These are phyloP conservation scores for Globisporangium megalacanthum DNA, from an alignment of 352 stramenopile species.

Conservation along the genomic window DNA sequence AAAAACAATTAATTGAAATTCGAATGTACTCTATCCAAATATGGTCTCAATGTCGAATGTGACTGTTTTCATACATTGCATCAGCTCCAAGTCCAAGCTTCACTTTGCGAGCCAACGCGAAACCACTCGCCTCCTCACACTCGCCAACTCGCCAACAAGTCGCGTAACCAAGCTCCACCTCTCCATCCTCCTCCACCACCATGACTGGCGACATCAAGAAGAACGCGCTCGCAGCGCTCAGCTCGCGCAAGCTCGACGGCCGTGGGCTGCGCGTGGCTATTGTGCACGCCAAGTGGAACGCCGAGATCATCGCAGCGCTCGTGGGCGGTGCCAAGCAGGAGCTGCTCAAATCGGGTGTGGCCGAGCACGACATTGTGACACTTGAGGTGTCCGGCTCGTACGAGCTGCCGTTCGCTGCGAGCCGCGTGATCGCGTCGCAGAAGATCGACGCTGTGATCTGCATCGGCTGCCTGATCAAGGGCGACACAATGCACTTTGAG, in stretches of 20 bases:
- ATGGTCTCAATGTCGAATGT: too few relatives aligned
- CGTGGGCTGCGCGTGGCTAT: conserved; percentile 73
- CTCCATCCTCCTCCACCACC: not conserved
- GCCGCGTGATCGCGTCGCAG: conserved; percentile 82
- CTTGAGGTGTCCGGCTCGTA: conserved; percentile 92
- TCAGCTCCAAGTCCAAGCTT: too few relatives aligned
- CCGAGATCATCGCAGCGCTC: conserved; percentile 71
- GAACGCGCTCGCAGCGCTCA: conserved; percentile 61
- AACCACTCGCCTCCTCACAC: too few relatives aligned
- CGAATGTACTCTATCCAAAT: too few relatives aligned
- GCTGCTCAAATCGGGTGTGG: conserved; percentile 55
- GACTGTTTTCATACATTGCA: too few relatives aligned
- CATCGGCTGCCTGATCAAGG: conserved; percentile 94
- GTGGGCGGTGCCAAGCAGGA: conserved; percentile 56
- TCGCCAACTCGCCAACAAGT: not conserved
- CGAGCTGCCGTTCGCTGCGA: conserved; percentile 95
- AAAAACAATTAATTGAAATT: too few relatives aligned
- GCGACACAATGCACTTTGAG: conserved; percentile 99
- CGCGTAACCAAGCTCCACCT: not conserved
- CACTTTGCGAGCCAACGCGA: too few relatives aligned
- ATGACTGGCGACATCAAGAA: conserved; percentile 70
- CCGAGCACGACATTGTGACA: conserved; percentile 61
- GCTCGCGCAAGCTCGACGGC: conserved; percentile 75
- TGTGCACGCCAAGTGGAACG: conserved; percentile 84
- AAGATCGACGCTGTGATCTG: conserved; percentile 96